Conservation (phyloP, 2,329 filamentous ascomycete species). For the Tolypocladium ovalisporum region DNA sequence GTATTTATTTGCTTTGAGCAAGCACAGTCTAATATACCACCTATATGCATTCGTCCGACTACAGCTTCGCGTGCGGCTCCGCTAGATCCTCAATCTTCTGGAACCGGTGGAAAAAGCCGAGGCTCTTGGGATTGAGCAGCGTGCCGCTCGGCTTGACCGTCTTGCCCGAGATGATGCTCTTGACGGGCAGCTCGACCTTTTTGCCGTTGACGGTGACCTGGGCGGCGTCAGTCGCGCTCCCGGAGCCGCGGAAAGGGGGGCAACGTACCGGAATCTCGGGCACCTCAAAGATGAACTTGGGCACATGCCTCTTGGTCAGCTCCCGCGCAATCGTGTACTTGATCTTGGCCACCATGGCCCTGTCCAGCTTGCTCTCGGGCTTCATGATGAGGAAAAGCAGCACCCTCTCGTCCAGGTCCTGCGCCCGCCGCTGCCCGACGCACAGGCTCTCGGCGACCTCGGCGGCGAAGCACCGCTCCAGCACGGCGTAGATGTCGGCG, state of each 20-base stretch:
- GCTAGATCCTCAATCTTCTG: conserved; percentile 23
- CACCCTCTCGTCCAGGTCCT: conserved; percentile 42
- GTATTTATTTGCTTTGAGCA: not conserved
- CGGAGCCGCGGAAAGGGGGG: not conserved
- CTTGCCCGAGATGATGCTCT: conserved; percentile 71
- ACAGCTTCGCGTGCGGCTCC: conserved; percentile 20
- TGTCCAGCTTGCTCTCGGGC: conserved; percentile 44
- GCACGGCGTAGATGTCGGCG: conserved; percentile 67
- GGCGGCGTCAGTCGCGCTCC: not conserved
- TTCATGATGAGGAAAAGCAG: conserved; percentile 46
- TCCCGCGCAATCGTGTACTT: conserved; percentile 55
- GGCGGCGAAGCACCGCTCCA: conserved; percentile 54
- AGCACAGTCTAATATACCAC: not conserved
- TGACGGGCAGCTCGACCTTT: conserved; percentile 76
- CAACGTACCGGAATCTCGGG: conserved; percentile 56
- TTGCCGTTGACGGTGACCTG: conserved; percentile 75
- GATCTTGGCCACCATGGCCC: conserved; percentile 42
- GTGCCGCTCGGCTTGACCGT: conserved; percentile 67
- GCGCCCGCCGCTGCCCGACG: conserved; percentile 61
- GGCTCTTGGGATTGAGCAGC: conserved; percentile 61
- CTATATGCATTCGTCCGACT: not conserved
- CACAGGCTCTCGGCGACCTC: conserved; percentile 63
- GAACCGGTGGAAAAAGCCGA: conserved; percentile 73
- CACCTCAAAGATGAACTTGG: conserved; percentile 68
- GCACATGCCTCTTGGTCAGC: conserved; percentile 64